phyloP scores from a whole-genome alignment of 345 rosid genomes.

The Lepidium didymum region DNA sequence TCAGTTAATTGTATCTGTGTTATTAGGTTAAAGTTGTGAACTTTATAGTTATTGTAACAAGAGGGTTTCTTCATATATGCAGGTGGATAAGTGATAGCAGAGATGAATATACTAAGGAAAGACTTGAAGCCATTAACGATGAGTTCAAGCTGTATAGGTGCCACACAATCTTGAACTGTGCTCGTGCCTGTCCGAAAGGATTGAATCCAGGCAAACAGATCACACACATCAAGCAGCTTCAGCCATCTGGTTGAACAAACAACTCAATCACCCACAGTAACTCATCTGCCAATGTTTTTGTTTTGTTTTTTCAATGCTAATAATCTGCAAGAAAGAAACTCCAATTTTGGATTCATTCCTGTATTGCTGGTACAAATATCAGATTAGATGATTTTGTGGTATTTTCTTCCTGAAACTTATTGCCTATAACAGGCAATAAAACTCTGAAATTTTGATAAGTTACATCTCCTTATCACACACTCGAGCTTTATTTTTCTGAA shows the following conservation, averaged over 20 bases:
- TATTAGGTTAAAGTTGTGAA: background rate
- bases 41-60: background rate
- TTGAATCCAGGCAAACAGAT: slow-evolving; percentile 96
- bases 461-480: too few relatives aligned
- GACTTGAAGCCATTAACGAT: slow-evolving; percentile 76
- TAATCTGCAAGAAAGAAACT: slow-evolving; percentile 18
- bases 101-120: slow-evolving; percentile 81
- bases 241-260: slow-evolving; percentile 2
- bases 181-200: slow-evolving; percentile 97
- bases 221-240: slow-evolving; percentile 57
- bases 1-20: background rate
- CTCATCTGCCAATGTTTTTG: slow-evolving; percentile 1
- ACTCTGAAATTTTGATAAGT: too few relatives aligned
- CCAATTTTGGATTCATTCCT: background rate
- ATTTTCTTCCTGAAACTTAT: background rate
- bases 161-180: slow-evolving; percentile 94
- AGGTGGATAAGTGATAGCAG: slow-evolving; percentile 99
- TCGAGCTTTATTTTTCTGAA: too few relatives aligned
- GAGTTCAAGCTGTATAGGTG: slow-evolving; percentile 95
- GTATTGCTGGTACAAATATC: slow-evolving; percentile 5
- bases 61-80: slow-evolving; percentile 20
- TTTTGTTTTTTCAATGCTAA: background rate
- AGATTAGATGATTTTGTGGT: background rate
- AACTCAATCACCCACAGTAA: background rate
- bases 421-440: background rate